Conservation (phyloP, 805 yeast species). For the Candida ovalis region DNA sequence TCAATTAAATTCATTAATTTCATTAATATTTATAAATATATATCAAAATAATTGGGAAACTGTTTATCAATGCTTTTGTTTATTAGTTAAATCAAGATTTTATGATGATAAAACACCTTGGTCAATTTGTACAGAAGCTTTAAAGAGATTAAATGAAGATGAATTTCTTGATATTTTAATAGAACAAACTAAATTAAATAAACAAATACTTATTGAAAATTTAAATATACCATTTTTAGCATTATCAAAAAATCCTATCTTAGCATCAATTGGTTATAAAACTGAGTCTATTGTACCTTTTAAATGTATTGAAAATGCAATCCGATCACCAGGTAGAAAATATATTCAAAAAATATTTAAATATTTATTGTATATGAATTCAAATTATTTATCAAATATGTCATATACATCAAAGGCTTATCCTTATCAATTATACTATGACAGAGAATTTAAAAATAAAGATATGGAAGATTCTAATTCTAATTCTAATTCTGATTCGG, state of each 20-base stretch:
- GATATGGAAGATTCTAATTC: neutral
- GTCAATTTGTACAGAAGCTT: constrained; percentile 60
- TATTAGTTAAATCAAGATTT: constrained; percentile 44
- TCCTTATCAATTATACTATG: constrained; percentile 15
- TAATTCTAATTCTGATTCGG: neutral
- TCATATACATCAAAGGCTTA: constrained; percentile 10
- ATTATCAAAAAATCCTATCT: constrained; percentile 1
- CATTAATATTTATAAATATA: constrained; percentile 47
- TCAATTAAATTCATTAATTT: constrained; percentile 30
- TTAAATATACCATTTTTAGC: neutral
- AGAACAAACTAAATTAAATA: neutral
- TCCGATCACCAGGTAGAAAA: constrained; percentile 1
- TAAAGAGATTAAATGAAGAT: constrained; percentile 29
- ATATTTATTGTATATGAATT: constrained; percentile 16
- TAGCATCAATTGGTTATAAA: neutral
- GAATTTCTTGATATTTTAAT: constrained; percentile 13
- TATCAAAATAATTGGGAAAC: constrained; percentile 48
- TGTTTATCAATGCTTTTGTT: constrained; percentile 50
- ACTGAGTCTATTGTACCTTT: neutral
- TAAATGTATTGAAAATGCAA: constrained; percentile 1
- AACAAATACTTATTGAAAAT: neutral
- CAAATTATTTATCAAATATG: constrained; percentile 8
- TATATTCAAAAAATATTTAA: constrained; percentile 13
- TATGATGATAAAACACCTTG: constrained; percentile 57
- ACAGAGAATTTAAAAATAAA: neutral